Percentiles rank a stretch among this genome's conserved stretches.
phyloP scores from a whole-genome alignment of 805 yeast genomes.

The Schwanniomyces yamadae region DNA sequence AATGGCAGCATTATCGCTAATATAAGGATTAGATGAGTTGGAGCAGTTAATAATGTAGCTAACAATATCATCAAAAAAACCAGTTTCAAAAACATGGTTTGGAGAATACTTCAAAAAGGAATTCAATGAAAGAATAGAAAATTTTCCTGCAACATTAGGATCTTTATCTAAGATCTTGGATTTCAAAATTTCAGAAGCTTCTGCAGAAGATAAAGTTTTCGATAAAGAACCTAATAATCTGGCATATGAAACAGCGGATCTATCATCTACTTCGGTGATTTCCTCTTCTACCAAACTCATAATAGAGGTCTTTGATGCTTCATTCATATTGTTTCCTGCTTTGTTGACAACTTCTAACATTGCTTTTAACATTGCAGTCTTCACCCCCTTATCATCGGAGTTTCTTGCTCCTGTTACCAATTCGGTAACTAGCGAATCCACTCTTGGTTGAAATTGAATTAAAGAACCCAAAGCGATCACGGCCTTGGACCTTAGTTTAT shows the following conservation, averaged over 20 bases:
- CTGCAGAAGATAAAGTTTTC: conserved; percentile 60
- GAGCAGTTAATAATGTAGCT: conserved; percentile 47
- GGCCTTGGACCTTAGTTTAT: conserved; percentile 74
- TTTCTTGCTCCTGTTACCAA: conserved; percentile 71
- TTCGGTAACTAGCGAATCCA: conserved; percentile 88
- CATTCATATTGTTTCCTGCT: conserved; percentile 78
- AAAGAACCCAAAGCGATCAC: conserved; percentile 87
- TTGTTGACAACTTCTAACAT: conserved; percentile 75
- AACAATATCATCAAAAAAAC: conserved; percentile 49
- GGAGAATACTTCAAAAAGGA: conserved; percentile 80
- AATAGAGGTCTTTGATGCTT: conserved; percentile 64
- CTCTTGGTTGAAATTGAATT: conserved; percentile 86
- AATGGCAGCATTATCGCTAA: conserved; percentile 71
- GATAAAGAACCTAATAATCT: conserved; percentile 76
- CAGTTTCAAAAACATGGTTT: conserved; percentile 54
- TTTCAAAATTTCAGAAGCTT: conserved; percentile 58
- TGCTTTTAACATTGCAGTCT: conserved; percentile 83
- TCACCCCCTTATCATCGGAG: conserved; percentile 67
- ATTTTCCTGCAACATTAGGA: conserved; percentile 47
- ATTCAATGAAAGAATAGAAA: conserved; percentile 71
- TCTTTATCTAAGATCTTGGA: conserved; percentile 53
- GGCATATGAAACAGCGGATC: conserved; percentile 73
- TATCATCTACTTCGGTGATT: conserved; percentile 51
- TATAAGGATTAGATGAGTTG: conserved; percentile 44
- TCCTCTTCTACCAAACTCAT: conserved; percentile 75